phyloP scores from a whole-genome alignment of 305 asterid genomes.

The Solanum hybrid region DNA sequence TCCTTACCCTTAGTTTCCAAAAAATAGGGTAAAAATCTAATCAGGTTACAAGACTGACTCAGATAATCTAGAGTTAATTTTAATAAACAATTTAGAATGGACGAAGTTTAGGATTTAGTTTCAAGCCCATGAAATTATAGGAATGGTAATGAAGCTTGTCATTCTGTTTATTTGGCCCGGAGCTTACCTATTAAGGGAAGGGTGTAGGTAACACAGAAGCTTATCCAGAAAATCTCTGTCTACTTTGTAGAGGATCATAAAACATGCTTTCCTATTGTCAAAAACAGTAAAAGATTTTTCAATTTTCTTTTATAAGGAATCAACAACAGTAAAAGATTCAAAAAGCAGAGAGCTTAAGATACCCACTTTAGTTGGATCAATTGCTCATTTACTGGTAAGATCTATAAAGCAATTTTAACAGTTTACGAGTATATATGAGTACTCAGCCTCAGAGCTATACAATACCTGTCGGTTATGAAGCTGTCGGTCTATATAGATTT shows the following conservation, averaged over 20 bases:
- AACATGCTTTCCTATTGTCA: neutral
- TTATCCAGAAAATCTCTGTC: neutral
- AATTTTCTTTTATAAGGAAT: neutral
- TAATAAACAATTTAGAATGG: neutral
- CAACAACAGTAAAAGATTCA: neutral
- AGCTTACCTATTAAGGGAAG: neutral
- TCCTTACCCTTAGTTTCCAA: neutral
- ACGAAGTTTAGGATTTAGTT: neutral
- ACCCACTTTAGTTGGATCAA: neutral
- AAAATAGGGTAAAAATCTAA: neutral
- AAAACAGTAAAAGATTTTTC: neutral
- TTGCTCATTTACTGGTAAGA: neutral
- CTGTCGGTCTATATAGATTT: constrained; percentile 93
- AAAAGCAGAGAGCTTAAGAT: neutral
- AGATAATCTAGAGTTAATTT: neutral
- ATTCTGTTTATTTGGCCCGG: neutral
- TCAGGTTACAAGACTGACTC: neutral
- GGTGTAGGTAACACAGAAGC: neutral
- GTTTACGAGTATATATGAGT: neutral
- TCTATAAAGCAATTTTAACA: neutral
- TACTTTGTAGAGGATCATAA: neutral
- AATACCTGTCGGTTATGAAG: constrained; percentile 89
- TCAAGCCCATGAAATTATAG: neutral
- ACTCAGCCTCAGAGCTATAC: neutral
- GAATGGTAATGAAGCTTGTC: neutral